Conservation (phyloP, 1,284 basidiomycete species). For the Trametes versicolor region DNA sequence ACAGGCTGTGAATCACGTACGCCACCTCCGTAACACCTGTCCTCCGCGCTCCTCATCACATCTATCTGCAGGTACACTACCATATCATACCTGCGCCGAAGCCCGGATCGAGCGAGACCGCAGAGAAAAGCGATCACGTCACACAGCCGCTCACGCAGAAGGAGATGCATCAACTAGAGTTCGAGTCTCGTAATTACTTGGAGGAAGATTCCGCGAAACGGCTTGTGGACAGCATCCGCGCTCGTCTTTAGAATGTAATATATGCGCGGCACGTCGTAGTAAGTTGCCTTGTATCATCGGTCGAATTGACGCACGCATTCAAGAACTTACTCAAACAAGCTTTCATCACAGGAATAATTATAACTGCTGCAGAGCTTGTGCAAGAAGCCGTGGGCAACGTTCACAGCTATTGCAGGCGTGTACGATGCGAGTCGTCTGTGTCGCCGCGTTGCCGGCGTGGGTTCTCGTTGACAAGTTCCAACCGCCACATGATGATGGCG, state of each 20-base stretch:
- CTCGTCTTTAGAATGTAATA: conserved; percentile 29
- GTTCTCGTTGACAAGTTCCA: too few species aligned
- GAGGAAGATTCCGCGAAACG: conserved; percentile 66
- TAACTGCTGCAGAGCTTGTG: too few species aligned
- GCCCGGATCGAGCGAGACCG: conserved; percentile 39
- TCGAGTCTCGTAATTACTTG: conserved; percentile 62
- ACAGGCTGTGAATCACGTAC: conserved; percentile 81
- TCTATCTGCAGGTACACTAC: conserved; percentile 71
- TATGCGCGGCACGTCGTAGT: neutral
- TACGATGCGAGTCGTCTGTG: too few species aligned
- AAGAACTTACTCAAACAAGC: too few species aligned
- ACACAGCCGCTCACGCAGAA: conserved; percentile 49
- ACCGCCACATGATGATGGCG: too few species aligned
- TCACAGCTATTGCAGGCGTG: too few species aligned
- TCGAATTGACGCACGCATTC: too few species aligned
- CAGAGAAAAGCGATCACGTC: conserved; percentile 34
- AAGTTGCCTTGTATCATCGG: neutral
- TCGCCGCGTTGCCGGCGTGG: too few species aligned
- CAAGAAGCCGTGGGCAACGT: too few species aligned
- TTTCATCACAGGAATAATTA: too few species aligned
- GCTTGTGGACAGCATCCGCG: conserved; percentile 55
- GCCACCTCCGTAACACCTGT: conserved; percentile 30
- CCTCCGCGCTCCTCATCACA: neutral
- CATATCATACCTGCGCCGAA: conserved; percentile 81
- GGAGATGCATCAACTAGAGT: conserved; percentile 68